These are phyloP conservation scores for Tetragonia tetragonoides DNA, from an alignment of 148 eudicot species.

Conservation along the genomic window DNA sequence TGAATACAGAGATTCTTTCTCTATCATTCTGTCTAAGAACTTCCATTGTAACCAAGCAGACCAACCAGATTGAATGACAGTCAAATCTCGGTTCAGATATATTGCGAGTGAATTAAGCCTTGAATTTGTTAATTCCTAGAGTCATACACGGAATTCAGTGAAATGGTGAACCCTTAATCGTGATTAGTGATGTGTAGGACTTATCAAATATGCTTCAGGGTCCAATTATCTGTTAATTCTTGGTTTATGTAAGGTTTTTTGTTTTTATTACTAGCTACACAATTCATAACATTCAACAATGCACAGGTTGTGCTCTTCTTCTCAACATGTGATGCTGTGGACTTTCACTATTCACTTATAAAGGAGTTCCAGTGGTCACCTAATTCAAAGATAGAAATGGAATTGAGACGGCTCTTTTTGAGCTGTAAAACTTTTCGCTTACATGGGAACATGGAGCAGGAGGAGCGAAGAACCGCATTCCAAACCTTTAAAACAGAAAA, in stretches of 20 bases:
- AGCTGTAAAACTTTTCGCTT: constrained; percentile 66
- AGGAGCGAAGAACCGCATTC: constrained; percentile 73
- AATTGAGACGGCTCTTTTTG: constrained; percentile 45
- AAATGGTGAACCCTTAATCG: no score
- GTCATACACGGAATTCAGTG: no score
- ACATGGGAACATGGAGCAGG: constrained; percentile 89
- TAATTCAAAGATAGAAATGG: constrained; percentile 35
- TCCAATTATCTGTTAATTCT: not conserved
- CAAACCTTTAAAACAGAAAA: constrained; percentile 76
- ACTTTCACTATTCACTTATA: constrained; percentile 73
- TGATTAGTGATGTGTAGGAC: not conserved
- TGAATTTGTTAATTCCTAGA: no score
- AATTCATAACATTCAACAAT: constrained; percentile 14
- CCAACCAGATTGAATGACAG: no score
- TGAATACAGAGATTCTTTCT: no score
- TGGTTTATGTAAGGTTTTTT: not conserved
- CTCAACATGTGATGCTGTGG: constrained; percentile 91
- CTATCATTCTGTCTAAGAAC: no score
- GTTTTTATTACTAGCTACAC: not conserved
- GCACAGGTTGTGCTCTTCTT: constrained; percentile 92
- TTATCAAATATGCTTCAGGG: not conserved
- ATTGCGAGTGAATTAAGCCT: no score
- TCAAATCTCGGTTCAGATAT: no score
- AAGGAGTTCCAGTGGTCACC: constrained; percentile 59
- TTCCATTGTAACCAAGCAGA: no score